Evolutionary conservation across 73 alveolate genomes (phyloP).

Genomic region (Tetrahymena thermophila): DNA sequence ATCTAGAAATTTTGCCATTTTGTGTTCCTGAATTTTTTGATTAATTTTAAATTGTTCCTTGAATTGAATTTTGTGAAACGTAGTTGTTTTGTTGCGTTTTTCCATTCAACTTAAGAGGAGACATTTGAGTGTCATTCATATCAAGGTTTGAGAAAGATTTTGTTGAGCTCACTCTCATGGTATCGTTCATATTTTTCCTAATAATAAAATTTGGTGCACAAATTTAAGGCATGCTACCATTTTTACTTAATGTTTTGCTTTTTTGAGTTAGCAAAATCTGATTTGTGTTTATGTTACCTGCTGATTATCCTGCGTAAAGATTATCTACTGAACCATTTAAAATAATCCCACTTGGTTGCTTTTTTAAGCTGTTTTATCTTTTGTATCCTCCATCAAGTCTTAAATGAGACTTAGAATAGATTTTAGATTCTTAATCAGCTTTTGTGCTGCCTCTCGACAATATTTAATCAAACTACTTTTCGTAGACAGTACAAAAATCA

Average conservation of each 20-base stretch:
- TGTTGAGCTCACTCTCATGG: background rate
- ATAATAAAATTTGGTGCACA: background rate
- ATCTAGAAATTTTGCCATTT: background rate
- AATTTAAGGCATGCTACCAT: background rate
- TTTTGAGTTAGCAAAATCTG: background rate
- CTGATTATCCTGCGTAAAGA: background rate
- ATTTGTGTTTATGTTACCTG: background rate
- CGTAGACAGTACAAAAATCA: background rate
- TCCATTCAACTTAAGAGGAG: background rate
- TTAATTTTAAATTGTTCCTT: background rate
- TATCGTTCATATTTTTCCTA: background rate
- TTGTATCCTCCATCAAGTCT: background rate
- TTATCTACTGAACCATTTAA: background rate
- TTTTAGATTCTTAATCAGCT: background rate
- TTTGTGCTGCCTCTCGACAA: background rate
- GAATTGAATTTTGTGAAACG: background rate
- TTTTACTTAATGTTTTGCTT: background rate
- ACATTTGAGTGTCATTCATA: background rate
- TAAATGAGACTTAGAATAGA: background rate
- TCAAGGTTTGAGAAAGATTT: background rate
- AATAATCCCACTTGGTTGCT: background rate
- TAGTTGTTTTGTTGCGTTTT: background rate
- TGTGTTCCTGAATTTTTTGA: too few species aligned
- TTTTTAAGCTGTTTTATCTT: background rate
- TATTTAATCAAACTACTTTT: background rate